Percentiles rank a stretch among this genome's conserved stretches.
These are phyloP conservation scores for Hirsutella rhossiliensis DNA, from an alignment of 2,329 filamentous ascomycete species.

Conservation along the genomic window DNA sequence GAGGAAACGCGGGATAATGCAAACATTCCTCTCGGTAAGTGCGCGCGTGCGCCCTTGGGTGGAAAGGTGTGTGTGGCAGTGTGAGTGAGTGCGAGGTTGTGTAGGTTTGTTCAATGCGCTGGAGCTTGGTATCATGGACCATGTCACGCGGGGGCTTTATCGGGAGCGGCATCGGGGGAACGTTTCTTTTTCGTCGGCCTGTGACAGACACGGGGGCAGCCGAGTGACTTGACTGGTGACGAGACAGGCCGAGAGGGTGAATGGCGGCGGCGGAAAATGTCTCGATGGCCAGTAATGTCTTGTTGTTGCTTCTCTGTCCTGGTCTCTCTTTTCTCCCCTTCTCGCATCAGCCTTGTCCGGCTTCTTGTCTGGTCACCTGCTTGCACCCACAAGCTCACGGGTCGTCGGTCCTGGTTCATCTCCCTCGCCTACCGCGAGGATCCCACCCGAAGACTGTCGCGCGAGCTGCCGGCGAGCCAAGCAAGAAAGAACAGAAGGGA, in stretches of 20 bases:
- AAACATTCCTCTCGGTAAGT: neutral
- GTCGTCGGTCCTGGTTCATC: too few species aligned
- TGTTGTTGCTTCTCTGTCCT: neutral
- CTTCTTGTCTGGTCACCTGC: too few species aligned
- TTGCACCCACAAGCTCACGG: too few species aligned
- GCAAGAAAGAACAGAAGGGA: too few species aligned
- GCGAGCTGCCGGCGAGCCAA: too few species aligned
- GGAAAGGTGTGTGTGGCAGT: neutral
- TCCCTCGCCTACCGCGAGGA: neutral
- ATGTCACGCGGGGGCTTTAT: conserved; percentile 1
- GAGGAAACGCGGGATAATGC: neutral
- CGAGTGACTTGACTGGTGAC: neutral
- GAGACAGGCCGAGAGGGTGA: neutral
- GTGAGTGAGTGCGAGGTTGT: neutral
- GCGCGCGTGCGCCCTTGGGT: neutral
- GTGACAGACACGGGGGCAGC: conserved; percentile 1
- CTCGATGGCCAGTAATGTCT: neutral
- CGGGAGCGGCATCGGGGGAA: neutral
- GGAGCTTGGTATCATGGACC: neutral
- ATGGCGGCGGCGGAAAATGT: neutral
- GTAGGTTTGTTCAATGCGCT: neutral
- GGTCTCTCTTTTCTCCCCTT: too few species aligned
- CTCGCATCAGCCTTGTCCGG: too few species aligned
- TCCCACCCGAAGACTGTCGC: neutral
- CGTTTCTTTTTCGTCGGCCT: conserved; percentile 2